phyloP scores from a whole-genome alignment of 495 filamentous ascomycete species.

The Neurospora sp. region DNA sequence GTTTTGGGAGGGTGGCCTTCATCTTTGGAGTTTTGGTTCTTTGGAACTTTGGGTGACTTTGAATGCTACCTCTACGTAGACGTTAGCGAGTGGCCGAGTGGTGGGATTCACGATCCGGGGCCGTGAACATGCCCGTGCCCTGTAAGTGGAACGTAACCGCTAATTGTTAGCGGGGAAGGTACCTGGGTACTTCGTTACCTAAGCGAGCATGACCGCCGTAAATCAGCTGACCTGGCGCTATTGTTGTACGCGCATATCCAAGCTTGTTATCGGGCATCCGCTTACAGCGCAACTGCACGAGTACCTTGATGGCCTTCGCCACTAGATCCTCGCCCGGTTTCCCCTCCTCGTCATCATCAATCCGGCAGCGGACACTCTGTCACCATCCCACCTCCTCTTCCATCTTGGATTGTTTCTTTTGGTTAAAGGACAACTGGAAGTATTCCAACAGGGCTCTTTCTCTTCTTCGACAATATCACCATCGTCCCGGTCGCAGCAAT shows the following conservation, averaged over 20 bases:
- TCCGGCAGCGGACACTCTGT: background rate
- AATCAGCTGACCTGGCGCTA: background rate
- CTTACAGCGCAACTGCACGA: background rate
- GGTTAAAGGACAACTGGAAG: background rate
- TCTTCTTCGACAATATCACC: background rate
- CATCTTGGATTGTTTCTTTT: background rate
- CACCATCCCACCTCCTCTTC: background rate
- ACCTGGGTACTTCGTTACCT: background rate
- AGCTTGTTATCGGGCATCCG: background rate
- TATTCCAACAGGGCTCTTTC: background rate
- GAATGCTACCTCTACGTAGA: background rate
- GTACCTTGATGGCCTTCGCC: background rate
- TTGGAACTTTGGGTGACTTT: background rate
- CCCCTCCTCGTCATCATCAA: background rate
- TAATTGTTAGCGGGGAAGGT: background rate
- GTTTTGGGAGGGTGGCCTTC: background rate
- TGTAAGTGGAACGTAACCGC: background rate
- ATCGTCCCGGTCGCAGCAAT: background rate
- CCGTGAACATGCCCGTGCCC: background rate
- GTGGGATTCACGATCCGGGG: background rate
- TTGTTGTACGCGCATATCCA: background rate
- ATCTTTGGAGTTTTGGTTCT: background rate
- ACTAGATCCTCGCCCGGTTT: background rate
- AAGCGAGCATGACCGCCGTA: background rate
- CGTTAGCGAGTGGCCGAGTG: background rate